Base-by-base conservation (phyloP, 495 filamentous ascomycete genomes). In the Chaetomium tenue region DNA sequence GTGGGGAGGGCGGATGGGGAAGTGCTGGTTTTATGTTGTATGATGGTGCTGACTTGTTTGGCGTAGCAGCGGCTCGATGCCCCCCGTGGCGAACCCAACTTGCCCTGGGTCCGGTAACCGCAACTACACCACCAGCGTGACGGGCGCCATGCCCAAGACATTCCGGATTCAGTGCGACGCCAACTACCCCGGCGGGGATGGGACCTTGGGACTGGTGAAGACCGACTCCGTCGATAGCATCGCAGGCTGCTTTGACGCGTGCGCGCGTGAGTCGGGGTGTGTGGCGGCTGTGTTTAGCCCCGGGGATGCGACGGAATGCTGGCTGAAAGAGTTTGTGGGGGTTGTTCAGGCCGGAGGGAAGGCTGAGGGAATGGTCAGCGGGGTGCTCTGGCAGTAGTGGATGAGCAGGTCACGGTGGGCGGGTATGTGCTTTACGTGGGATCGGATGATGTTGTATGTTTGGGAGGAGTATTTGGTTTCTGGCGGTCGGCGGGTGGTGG, bases 291-390 rank as follows among this genome's bases (percentile, higher is more conserved):
- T 68, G 26, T 72, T 59, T 22, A 61, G 33, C 22, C 28, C 44
- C 18, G 28, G 6, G 42, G 58, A 48, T 4, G 18, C 59, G 47
- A 26, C 4, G 20, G 20, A 63, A 51, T 72, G 70, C 50, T 70
- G 68, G 68, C 53, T 72, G 50, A 72, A 72, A 61, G 30, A 70
- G 63, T 70, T 51, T 51, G n/a, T 68, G 3, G 64, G 61, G 13
- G 44, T 47, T 12, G 25, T 53, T 13, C 5, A 33, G 56, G 58
- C 54, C 0, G 33, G 7, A 3, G 57, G 26, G 15, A 18, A 8
- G 5, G 50, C 8, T 11, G 18, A 20, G 13, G 56, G 51, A 20
- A 46, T 55, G 48, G 60, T 66, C 44, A 65, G 59, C 15, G 68
- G 62, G 0, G 37, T 70, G 20, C 50, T 70, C 47, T 65, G 65